Evolutionary conservation across 2,329 filamentous ascomycete species (phyloP).

Genomic region (Phoma sp.): DNA sequence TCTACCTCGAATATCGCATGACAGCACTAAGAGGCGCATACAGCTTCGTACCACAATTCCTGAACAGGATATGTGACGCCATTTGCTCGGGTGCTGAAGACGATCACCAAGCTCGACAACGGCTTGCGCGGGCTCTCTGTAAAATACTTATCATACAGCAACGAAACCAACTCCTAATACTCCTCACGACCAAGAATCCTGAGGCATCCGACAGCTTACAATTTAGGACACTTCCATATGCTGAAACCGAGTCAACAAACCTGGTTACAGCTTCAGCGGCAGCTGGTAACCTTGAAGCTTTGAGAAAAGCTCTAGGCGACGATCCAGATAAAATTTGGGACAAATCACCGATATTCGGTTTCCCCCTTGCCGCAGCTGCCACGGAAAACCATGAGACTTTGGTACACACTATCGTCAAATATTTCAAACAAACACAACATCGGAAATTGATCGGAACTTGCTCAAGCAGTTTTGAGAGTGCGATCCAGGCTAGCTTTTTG

Average conservation of each 20-base stretch:
- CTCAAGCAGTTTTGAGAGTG: neutral
- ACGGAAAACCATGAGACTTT: neutral
- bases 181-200: neutral
- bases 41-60: neutral
- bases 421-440: neutral
- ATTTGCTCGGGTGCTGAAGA: neutral
- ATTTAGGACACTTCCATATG: too few species aligned
- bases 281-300: neutral
- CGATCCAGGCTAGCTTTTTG: neutral
- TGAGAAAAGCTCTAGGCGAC: neutral
- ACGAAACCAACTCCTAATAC: too few species aligned
- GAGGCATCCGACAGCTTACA: neutral
- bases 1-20: neutral
- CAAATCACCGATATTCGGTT: neutral
- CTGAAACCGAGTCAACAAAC: neutral
- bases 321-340: neutral
- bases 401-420: neutral
- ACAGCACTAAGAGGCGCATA: neutral
- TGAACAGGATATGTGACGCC: neutral
- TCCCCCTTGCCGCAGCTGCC: neutral
- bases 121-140: neutral
- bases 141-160: neutral
- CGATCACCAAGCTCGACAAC: neutral
- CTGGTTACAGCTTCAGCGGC: neutral
- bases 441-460: neutral